Evolutionary conservation across 2,329 filamentous ascomycete species (phyloP).

Genomic region (Pyrenophora seminiperda): DNA sequence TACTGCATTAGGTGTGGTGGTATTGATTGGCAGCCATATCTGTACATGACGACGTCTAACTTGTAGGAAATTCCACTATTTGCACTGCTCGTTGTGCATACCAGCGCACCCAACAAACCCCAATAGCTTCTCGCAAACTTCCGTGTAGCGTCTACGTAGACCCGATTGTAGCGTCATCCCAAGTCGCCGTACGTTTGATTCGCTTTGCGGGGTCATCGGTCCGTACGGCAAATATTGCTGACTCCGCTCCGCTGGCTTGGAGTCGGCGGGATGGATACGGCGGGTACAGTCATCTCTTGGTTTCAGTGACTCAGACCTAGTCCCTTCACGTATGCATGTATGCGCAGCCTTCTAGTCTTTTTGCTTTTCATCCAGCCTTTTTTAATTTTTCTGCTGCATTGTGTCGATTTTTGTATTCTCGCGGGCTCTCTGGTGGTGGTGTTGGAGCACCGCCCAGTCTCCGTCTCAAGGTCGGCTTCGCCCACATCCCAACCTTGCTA

Average conservation of each 20-base stretch:
- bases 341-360: too few species aligned
- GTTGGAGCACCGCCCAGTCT: slow-evolving; percentile 56
- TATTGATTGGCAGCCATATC: slow-evolving; percentile 3
- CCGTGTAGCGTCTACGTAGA: neutral
- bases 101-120: neutral
- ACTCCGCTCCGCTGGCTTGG: slow-evolving; percentile 2
- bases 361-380: slow-evolving; percentile 26
- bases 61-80: neutral
- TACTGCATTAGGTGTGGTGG: slow-evolving; percentile 7
- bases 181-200: slow-evolving; percentile 3
- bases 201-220: slow-evolving; percentile 13
- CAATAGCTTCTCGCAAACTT: neutral
- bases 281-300: slow-evolving; percentile 6
- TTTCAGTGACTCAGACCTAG: neutral
- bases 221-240: slow-evolving; percentile 8
- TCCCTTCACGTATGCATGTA: too few species aligned
- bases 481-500: slow-evolving; percentile 68
- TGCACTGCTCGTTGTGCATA: neutral
- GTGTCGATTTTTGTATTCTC: slow-evolving; percentile 78
- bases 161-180: slow-evolving; percentile 1
- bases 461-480: slow-evolving; percentile 49
- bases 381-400: slow-evolving; percentile 50
- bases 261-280: slow-evolving; percentile 3
- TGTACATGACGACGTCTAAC: neutral
- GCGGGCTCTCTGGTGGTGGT: slow-evolving; percentile 74